A percentile compares a stretch with the other conserved stretches of the same genome.
Evolutionary conservation across 2,329 filamentous ascomycete species (phyloP).

Genomic region (Fusarium robinianum): DNA sequence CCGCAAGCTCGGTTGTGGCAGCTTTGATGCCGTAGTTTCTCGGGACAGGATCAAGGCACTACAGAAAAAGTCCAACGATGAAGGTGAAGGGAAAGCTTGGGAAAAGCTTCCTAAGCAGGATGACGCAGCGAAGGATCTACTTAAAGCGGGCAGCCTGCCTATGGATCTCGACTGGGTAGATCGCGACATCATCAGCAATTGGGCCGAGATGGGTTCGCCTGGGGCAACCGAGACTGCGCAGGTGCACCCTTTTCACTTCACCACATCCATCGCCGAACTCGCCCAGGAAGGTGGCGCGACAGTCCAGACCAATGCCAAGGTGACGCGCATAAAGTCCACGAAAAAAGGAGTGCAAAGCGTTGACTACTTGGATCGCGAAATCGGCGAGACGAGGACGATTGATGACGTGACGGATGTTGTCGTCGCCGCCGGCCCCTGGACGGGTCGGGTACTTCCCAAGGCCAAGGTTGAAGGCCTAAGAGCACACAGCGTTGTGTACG

Average conservation of each 20-base stretch:
- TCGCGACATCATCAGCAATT: conserved; percentile 65
- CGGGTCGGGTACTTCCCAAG: conserved; percentile 59
- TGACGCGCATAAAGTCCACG: conserved; percentile 66
- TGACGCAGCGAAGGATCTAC: conserved; percentile 49
- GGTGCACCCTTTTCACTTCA: conserved; percentile 92
- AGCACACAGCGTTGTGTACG: conserved; percentile 69
- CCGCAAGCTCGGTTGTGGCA: conserved; percentile 74
- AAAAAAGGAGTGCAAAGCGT: conserved; percentile 62
- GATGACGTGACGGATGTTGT: conserved; percentile 57
- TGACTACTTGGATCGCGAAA: conserved; percentile 58
- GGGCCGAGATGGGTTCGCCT: conserved; percentile 77
- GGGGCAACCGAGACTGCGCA: conserved; percentile 82
- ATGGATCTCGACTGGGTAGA: conserved; percentile 85
- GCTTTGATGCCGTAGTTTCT: conserved; percentile 49
- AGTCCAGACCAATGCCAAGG: conserved; percentile 67
- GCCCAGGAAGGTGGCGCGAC: conserved; percentile 71
- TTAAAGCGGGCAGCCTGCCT: conserved; percentile 67
- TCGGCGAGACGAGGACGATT: conserved; percentile 44
- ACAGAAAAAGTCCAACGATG: conserved; percentile 26
- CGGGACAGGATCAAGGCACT: conserved; percentile 42
- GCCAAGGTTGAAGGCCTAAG: conserved; percentile 62
- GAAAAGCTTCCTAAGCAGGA: conserved; percentile 66
- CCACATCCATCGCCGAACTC: conserved; percentile 77
- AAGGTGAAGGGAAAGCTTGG: conserved; percentile 53
- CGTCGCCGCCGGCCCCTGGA: conserved; percentile 66